Evolutionary conservation across 176 grass and related monocot genomes (phyloP), one percentile per base, ranked within the genome.

Genomic region (Carex kokanica): DNA sequence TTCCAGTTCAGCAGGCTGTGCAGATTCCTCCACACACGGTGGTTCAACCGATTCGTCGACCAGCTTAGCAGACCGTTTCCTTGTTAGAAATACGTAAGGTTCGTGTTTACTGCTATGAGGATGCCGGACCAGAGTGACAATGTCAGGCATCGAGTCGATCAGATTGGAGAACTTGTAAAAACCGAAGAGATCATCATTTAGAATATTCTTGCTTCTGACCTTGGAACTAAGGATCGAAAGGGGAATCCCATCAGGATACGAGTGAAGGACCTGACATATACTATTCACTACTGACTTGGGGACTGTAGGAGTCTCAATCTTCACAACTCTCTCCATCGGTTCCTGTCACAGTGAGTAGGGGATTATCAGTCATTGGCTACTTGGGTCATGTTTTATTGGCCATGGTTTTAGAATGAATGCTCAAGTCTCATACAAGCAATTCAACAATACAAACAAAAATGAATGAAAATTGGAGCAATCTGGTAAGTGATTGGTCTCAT

Each of bases 111-210:
- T 36, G 40, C 8, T 8, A 49, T 3, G 0, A 75, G 29, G 12
- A 81, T 54, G 75, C 13, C 79, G 55, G 17, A 88, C 16, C 12
- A 90, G 60, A 74, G 84, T 61, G 55, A 95, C 60, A 87, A 84
- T 62, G 86, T 82, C 73, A 78, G 89, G 84, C 75, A 95, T 79
- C 6, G 96, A 90, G 57, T 59, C 55, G 25, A 99, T 66, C 57
- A 99, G 78, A 41, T 40, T 52, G 20, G 86, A 95, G 54, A 99
- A 93, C 20, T 92, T 93, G 49, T 84, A 85, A 77, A 84, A 83
- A 65, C 93, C 96, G 82, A 80, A 95, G 17, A 93, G 89, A 45
- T 86, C 83, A 49, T 75, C 62, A 51, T 87, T 86, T 15, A 1
- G n/a, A 58, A 95, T 27, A 20, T 90, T 86, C 13, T 84, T 93